A percentile compares a stretch with the other conserved stretches of the same genome.
These are phyloP conservation scores for Hemileccinum rubropunctum DNA, from an alignment of 768 basidiomycete genomes.

Conservation along the genomic window DNA sequence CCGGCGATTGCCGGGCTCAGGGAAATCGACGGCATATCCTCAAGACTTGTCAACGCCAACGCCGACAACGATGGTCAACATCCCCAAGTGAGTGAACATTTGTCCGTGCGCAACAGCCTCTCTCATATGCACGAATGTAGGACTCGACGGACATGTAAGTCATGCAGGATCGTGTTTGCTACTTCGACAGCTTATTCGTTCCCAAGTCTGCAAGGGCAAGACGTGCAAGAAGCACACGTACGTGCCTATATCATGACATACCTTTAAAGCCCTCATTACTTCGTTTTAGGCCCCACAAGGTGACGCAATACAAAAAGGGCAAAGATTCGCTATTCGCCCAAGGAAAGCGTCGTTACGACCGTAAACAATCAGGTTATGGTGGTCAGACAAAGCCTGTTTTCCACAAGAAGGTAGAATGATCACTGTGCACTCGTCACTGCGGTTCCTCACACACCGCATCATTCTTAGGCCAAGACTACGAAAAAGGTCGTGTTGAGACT, in stretches of 20 bases:
- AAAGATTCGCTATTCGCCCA: conserved; percentile 97
- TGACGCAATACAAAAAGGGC: conserved; percentile 99
- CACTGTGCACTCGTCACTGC: neutral
- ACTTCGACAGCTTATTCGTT: conserved; percentile 5
- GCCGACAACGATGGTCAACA: conserved; percentile 77
- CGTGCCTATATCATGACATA: conserved; percentile 28
- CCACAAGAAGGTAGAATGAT: conserved; percentile 85
- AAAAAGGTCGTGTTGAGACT: conserved; percentile 99
- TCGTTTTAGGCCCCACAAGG: conserved; percentile 86
- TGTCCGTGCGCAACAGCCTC: conserved; percentile 7
- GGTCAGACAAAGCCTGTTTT: conserved; percentile 99
- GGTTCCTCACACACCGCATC: neutral
- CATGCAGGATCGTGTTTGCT: neutral
- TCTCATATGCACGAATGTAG: conserved; percentile 34
- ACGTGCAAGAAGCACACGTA: conserved; percentile 97
- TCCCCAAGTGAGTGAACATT: conserved; percentile 73
- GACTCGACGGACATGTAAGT: conserved; percentile 95
- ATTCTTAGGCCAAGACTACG: conserved; percentile 84
- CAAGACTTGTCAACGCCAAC: conserved; percentile 21
- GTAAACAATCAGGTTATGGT: conserved; percentile 98
- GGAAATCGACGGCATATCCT: conserved; percentile 10
- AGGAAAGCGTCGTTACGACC: conserved; percentile 99
- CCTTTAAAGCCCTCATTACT: neutral
- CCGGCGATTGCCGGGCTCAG: conserved; percentile 26
- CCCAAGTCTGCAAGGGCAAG: conserved; percentile 91